phyloP scores from a whole-genome alignment of 306 rosid genomes.

The Cercis canadensis region DNA sequence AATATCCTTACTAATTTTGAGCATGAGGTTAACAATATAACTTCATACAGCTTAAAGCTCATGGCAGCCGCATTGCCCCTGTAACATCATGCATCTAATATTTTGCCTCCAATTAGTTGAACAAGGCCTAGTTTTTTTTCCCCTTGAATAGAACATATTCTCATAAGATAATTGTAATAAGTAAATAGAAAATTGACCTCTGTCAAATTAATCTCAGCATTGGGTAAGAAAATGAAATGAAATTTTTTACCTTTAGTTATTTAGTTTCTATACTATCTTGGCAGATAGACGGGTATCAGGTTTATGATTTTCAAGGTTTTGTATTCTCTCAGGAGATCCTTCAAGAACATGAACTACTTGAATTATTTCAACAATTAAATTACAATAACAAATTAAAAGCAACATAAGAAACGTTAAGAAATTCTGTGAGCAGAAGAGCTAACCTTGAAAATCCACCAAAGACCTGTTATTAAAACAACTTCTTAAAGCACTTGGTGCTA shows the following conservation, averaged over 20 bases:
- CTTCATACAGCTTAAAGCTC: neutral
- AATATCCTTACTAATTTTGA: slow-evolving; percentile 5
- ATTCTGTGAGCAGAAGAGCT: neutral
- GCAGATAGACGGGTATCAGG: neutral
- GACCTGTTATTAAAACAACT: slow-evolving; percentile 32
- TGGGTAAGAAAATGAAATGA: slow-evolving; percentile 20
- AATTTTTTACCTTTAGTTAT: neutral
- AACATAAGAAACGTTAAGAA: neutral
- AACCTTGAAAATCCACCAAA: slow-evolving; percentile 62
- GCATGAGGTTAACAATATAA: slow-evolving; percentile 10
- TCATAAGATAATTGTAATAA: slow-evolving; percentile 6
- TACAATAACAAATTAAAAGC: neutral
- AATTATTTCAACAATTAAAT: neutral
- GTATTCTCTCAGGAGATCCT: slow-evolving; percentile 35
- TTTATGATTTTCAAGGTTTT: neutral
- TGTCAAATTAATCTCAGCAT: neutral
- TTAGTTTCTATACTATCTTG: too few species aligned
- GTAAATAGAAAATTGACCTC: neutral
- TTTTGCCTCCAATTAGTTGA: neutral
- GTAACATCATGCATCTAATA: neutral
- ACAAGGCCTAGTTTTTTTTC: neutral
- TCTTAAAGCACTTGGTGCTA: slow-evolving; percentile 30
- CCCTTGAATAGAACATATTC: neutral
- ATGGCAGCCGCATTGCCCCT: neutral
- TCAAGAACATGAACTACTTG: slow-evolving; percentile 32